Conservation (phyloP, 257 asterid genomes). For the Solanum ossicruentum region DNA sequence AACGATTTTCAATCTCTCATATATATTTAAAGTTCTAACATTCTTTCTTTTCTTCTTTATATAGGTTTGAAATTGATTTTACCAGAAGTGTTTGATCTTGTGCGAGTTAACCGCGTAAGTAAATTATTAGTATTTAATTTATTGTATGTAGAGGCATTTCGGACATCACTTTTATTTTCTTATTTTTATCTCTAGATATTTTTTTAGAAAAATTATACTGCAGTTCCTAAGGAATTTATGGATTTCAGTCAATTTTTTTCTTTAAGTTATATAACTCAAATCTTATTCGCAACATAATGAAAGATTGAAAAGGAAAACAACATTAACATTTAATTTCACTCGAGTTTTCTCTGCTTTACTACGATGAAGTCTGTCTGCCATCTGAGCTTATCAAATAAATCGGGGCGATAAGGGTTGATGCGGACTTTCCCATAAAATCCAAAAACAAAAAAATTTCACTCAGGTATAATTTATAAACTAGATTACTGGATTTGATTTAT, state of each 20-base stretch:
- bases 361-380: slow-evolving; percentile 66
- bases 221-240: background rate
- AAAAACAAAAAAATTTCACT: background rate
- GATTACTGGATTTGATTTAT: too few species aligned
- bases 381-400: slow-evolving; percentile 20
- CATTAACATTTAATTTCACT: background rate
- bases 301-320: background rate
- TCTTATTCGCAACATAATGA: background rate
- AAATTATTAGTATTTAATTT: background rate
- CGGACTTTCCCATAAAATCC: background rate
- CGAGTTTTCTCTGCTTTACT: slow-evolving; percentile 8
- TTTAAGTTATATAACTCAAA: background rate
- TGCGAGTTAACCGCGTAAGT: background rate
- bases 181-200: background rate
- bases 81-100: background rate
- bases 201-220: background rate
- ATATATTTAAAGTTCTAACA: background rate
- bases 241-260: background rate
- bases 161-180: background rate
- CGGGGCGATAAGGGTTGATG: background rate
- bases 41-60: background rate
- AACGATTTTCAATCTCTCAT: too few species aligned
- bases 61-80: background rate
- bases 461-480: background rate
- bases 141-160: background rate